Conservation (phyloP, 148 eudicot genomes). For the Amaranthus palmeri region DNA sequence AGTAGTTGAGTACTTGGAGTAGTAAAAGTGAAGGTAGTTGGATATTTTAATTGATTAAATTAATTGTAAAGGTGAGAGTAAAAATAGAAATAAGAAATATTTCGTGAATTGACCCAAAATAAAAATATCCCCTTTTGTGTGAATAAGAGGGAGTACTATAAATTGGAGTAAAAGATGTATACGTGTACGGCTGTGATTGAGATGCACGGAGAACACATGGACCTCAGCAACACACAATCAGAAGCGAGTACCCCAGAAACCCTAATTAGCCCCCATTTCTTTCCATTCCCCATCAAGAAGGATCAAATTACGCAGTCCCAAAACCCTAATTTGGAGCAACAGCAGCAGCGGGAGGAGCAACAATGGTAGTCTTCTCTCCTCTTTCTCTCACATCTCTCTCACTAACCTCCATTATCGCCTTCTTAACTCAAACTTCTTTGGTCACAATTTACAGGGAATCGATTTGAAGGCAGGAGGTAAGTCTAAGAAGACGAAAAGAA, state of each 20-base stretch:
- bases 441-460: conserved; percentile 24
- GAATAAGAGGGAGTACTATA: too few relatives aligned
- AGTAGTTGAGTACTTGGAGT: too few relatives aligned
- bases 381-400: background rate
- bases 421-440: background rate
- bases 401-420: background rate
- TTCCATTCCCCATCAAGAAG: background rate
- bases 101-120: too few relatives aligned
- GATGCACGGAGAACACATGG: background rate
- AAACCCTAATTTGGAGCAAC: conserved; percentile 10
- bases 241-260: background rate
- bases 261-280: background rate
- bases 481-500: conserved; percentile 36
- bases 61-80: too few relatives aligned
- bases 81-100: too few relatives aligned
- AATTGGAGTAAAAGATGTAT: background rate
- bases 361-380: background rate
- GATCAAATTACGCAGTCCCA: background rate
- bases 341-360: background rate
- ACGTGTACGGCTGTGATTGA: background rate
- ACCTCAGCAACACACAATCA: conserved; percentile 11
- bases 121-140: too few relatives aligned
- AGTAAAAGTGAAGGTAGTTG: too few relatives aligned
- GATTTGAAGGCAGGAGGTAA: conserved; percentile 41
- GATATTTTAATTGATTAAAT: too few relatives aligned